These are phyloP conservation scores for Camellia granthamiana DNA, from an alignment of 148 eudicot genomes.

Conservation along the genomic window DNA sequence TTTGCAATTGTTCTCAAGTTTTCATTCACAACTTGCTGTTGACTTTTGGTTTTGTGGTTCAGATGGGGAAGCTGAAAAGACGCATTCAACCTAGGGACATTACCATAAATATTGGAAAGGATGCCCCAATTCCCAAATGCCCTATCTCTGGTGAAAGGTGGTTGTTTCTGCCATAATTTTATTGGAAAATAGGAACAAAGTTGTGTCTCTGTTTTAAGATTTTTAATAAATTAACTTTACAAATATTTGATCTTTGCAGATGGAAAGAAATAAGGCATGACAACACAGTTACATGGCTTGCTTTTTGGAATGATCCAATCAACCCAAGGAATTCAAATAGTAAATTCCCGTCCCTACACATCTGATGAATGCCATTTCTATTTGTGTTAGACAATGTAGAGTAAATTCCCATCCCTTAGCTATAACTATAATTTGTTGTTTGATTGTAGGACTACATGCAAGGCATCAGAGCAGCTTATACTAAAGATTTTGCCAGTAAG, in stretches of 20 bases:
- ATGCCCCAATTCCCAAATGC: constrained; percentile 83
- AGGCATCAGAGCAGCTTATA: constrained; percentile 78
- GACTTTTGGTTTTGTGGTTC: constrained; percentile 21
- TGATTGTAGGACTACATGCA: constrained; percentile 68
- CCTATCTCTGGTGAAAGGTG: constrained; percentile 90
- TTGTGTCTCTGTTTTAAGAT: not conserved
- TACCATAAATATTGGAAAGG: constrained; percentile 88
- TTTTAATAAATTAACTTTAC: not conserved
- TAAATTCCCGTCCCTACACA: too few relatives aligned
- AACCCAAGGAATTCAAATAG: constrained; percentile 96
- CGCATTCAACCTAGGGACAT: constrained; percentile 87
- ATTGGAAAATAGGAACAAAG: not conserved
- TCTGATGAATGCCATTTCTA: not conserved
- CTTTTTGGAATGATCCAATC: constrained; percentile 96
- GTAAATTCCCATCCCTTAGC: constrained; percentile 1
- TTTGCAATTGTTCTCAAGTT: not conserved
- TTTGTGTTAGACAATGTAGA: not conserved
- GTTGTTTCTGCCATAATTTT: constrained; percentile 6
- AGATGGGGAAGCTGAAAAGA: constrained; percentile 97
- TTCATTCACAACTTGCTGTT: constrained; percentile 14
- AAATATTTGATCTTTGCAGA: constrained; percentile 44
- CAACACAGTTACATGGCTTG: constrained; percentile 98
- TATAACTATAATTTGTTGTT: constrained; percentile 1
- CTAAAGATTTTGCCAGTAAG: constrained; percentile 64
- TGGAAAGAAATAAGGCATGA: constrained; percentile 98